Evolutionary conservation across 2,329 filamentous ascomycete species (phyloP).

Genomic region (Pseudohalonectria lignicola): DNA sequence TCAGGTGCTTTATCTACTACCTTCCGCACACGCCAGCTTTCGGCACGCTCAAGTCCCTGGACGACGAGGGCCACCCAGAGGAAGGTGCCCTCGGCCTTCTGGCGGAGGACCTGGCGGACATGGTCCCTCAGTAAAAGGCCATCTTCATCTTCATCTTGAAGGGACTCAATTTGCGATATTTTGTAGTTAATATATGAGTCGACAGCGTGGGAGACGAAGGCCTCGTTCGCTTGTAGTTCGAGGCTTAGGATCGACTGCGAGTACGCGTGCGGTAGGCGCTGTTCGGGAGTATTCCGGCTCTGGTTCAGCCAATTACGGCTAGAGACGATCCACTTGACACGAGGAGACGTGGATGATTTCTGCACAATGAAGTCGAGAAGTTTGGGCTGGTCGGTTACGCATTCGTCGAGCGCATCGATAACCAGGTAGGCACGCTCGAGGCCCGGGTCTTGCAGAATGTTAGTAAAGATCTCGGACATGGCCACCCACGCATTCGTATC

Average conservation of each 20-base stretch:
- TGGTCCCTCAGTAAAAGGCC: too few species aligned
- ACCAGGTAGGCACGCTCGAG: slow-evolving; percentile 20
- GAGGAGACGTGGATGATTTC: slow-evolving; percentile 6
- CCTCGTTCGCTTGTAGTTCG: slow-evolving; percentile 14
- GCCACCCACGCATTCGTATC: slow-evolving; percentile 24
- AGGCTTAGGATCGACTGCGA: too few species aligned
- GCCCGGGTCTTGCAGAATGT: slow-evolving; percentile 24
- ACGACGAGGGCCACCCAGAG: not conserved
- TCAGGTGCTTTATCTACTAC: not conserved
- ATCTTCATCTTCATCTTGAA: not conserved
- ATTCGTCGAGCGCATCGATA: slow-evolving; percentile 37
- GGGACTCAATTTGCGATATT: slow-evolving; percentile 12
- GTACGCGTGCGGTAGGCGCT: too few species aligned
- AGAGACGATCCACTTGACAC: slow-evolving; percentile 29
- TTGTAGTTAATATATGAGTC: slow-evolving; percentile 20
- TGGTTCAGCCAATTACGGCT: slow-evolving; percentile 28
- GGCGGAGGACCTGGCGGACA: not conserved
- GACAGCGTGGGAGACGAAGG: slow-evolving; percentile 21
- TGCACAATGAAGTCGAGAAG: slow-evolving; percentile 24
- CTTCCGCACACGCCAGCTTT: too few species aligned
- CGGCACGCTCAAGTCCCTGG: not conserved
- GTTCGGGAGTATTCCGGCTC: not conserved
- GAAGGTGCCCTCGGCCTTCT: not conserved
- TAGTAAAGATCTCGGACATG: slow-evolving; percentile 23
- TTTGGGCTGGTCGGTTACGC: slow-evolving; percentile 11